Percentiles rank a stretch among this genome's conserved stretches.
Evolutionary conservation across 306 rosid genomes (phyloP).

Genomic region (Datisca glomerata): DNA sequence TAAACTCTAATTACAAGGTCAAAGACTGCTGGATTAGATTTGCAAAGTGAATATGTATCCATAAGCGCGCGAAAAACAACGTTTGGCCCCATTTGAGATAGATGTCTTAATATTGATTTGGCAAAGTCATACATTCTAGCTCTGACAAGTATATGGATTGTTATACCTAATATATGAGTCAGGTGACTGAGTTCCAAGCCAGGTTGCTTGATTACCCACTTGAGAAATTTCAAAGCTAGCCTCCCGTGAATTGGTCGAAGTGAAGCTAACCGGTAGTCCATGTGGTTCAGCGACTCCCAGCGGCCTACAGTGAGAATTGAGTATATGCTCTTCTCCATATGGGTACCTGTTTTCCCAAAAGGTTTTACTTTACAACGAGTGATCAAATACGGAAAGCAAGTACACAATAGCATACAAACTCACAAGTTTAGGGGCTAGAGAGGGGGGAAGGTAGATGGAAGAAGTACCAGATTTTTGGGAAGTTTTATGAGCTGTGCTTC

Average conservation of each 20-base stretch:
- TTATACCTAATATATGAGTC: conserved; percentile 42
- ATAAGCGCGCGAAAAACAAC: conserved; percentile 44
- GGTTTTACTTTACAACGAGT: not conserved
- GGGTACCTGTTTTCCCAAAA: conserved; percentile 12
- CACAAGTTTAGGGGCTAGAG: not conserved
- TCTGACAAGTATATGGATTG: conserved; percentile 58
- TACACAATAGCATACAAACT: not conserved
- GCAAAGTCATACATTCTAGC: conserved; percentile 65
- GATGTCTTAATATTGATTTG: conserved; percentile 34
- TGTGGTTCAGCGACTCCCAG: conserved; percentile 67
- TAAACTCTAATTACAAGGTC: conserved; percentile 61
- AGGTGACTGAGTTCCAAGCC: conserved; percentile 51
- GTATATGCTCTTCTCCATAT: conserved; percentile 64
- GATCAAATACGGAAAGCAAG: not conserved
- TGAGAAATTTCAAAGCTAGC: conserved; percentile 58
- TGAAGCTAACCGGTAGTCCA: conserved; percentile 52
- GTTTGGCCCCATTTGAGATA: conserved; percentile 33
- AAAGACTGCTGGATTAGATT: conserved; percentile 68
- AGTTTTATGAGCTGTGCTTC: not conserved
- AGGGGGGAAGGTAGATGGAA: not conserved
- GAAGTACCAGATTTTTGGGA: not conserved
- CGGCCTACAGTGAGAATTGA: conserved; percentile 55
- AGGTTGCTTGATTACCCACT: conserved; percentile 54
- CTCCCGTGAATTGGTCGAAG: conserved; percentile 79
- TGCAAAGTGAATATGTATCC: conserved; percentile 62